Base-by-base conservation (phyloP, 805 yeast species). In the Saccharomycopsis selenospora region DNA sequence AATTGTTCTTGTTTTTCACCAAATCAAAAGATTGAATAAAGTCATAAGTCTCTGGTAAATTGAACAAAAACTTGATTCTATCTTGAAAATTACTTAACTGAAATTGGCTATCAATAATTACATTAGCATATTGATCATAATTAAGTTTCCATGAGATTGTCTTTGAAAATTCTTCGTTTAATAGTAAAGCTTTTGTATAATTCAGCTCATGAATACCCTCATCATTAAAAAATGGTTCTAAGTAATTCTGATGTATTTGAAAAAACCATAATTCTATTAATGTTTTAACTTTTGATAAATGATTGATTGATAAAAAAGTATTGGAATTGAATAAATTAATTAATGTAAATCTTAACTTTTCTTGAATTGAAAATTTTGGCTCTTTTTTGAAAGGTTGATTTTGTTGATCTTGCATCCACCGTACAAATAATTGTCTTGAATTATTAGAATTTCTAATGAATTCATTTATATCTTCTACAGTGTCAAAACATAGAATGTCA, bases 1-100 rank as follows among this genome's bases (percentile, higher is more conserved):
- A 33, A 14, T 33, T 33, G 38, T 33, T 33, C 38, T 33, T 33
- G 38, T 33, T 33, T 20, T 14, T 33, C n/a, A 33, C 38, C 38
- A 33, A 33, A 33, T 33, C 38, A 14, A 33, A 33, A 20, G 38
- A 33, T 14, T 33, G 38, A 33, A 33, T 33, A 20, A 14, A 33
- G 10, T 33, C 38, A 33, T 33, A 33, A 10, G 38, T 20, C 18
- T 33, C 38, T 5, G 38, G 38, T 6, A 33, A 20, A 33, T 33
- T 33, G 38, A 33, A 33, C 38, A 33, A 33, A 20, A 33, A 33
- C 18, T 33, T 33, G 10, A 33, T 20, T 6, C 10, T 33, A 20
- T 20, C 17, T 10, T 33, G 38, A 10, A 33, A 10, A 33, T 33
- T 33, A 20, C 17, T 33, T 20, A 33, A 17, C 38, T 33, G 38